Evolutionary conservation across 2,329 filamentous ascomycete genomes (phyloP).

Genomic region (Cordyceps fumosorosea): DNA sequence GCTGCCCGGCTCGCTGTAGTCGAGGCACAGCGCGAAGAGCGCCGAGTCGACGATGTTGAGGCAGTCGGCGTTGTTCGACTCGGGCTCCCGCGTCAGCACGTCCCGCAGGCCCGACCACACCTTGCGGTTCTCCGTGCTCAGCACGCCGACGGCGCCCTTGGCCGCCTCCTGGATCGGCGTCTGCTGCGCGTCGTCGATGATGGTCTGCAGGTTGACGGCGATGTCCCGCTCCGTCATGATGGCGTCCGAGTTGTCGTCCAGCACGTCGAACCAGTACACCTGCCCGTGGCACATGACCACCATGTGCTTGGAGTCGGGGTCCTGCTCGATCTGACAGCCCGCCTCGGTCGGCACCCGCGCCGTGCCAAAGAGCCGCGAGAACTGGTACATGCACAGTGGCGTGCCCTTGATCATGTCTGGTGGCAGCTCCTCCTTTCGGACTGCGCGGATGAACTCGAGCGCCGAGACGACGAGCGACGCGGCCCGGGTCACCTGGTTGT

Average conservation of each 20-base stretch:
- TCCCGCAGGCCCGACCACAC: slow-evolving; percentile 90
- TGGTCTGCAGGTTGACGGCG: slow-evolving; percentile 82
- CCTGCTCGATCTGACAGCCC: slow-evolving; percentile 92
- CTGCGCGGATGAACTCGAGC: slow-evolving; percentile 84
- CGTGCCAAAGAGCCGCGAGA: slow-evolving; percentile 89
- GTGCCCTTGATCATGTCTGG: slow-evolving; percentile 79
- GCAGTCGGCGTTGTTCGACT: slow-evolving; percentile 92
- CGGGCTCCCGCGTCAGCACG: slow-evolving; percentile 75
- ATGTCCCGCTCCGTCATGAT: slow-evolving; percentile 98
- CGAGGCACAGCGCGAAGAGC: slow-evolving; percentile 84
- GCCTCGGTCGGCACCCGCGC: slow-evolving; percentile 89
- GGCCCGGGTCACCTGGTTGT: slow-evolving; percentile 92
- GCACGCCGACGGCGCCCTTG: slow-evolving; percentile 86
- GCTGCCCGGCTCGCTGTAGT: slow-evolving; percentile 79
- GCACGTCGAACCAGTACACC: slow-evolving; percentile 97
- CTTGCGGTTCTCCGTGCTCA: slow-evolving; percentile 95
- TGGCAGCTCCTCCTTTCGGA: slow-evolving; percentile 85
- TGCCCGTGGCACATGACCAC: slow-evolving; percentile 92
- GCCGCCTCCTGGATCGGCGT: slow-evolving; percentile 89
- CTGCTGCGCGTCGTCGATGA: slow-evolving; percentile 83
- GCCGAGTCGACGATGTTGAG: slow-evolving; percentile 93
- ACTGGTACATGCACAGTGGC: slow-evolving; percentile 97
- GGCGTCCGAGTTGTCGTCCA: slow-evolving; percentile 88
- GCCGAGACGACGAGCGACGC: slow-evolving; percentile 88
- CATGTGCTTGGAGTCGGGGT: slow-evolving; percentile 86